These are phyloP conservation scores for Torulaspora franciscae DNA, from an alignment of 805 yeast genomes.

Conservation along the genomic window DNA sequence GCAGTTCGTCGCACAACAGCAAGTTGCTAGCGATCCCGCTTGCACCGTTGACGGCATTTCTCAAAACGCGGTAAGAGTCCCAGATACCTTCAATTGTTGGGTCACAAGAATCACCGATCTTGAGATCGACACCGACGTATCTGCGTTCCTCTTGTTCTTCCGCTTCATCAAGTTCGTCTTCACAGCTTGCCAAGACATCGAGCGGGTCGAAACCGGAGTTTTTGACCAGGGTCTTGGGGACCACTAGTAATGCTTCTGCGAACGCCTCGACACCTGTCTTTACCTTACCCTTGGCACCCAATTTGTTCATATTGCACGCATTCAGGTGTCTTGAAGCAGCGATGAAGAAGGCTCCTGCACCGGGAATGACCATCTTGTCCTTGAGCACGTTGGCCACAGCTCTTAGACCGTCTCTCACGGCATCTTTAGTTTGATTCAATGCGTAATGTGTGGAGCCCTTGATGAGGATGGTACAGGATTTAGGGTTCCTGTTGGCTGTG, in stretches of 20 bases:
- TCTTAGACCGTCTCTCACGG: slow-evolving; percentile 94
- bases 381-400: slow-evolving; percentile 88
- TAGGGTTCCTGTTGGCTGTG: slow-evolving; percentile 84
- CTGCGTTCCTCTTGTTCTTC: slow-evolving; percentile 68
- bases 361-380: slow-evolving; percentile 84
- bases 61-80: slow-evolving; percentile 91
- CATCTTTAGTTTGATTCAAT: slow-evolving; percentile 89
- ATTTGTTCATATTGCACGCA: slow-evolving; percentile 44
- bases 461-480: slow-evolving; percentile 84
- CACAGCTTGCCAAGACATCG: slow-evolving; percentile 82
- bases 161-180: slow-evolving; percentile 49
- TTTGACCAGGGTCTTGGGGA: slow-evolving; percentile 88
- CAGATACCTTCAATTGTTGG: slow-evolving; percentile 92
- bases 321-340: slow-evolving; percentile 69
- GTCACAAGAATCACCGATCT: slow-evolving; percentile 92
- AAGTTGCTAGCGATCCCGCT: slow-evolving; percentile 91
- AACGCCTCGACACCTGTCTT: slow-evolving; percentile 91
- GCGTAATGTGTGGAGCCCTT: slow-evolving; percentile 90
- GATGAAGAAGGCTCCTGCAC: slow-evolving; percentile 94
- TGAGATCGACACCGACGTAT: slow-evolving; percentile 84
- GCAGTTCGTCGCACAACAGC: slow-evolving; percentile 88
- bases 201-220: slow-evolving; percentile 93
- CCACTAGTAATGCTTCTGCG: slow-evolving; percentile 82
- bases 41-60: slow-evolving; percentile 89
- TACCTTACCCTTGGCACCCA: slow-evolving; percentile 72